Evolutionary conservation across 1,284 basidiomycete genomes (phyloP).

Genomic region (Fomitopsis palustris): DNA sequence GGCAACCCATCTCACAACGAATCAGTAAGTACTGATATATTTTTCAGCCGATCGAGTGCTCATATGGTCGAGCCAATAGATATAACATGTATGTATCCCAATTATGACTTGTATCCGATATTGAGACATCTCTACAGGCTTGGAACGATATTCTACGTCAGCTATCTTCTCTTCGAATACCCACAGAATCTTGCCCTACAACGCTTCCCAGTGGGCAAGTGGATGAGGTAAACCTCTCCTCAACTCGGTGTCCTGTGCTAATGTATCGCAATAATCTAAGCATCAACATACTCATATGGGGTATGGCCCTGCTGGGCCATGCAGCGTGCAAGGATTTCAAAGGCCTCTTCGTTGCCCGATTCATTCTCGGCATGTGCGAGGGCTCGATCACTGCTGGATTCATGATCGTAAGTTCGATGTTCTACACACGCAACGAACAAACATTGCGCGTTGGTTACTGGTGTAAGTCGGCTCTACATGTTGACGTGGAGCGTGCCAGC

Average conservation of each 20-base stretch:
- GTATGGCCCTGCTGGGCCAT: conserved; percentile 56
- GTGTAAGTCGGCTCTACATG: conserved; percentile 52
- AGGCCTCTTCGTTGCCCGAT: conserved; percentile 60
- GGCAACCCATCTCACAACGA: conserved; percentile 27
- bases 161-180: conserved; percentile 67
- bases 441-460: conserved; percentile 72
- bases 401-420: conserved; percentile 75
- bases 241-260: neutral
- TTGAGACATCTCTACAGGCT: conserved; percentile 41
- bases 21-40: conserved; percentile 19
- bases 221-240: conserved; percentile 57
- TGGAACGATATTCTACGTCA: conserved; percentile 67
- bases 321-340: conserved; percentile 73
- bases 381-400: conserved; percentile 78
- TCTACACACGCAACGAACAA: conserved; percentile 75
- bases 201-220: conserved; percentile 75
- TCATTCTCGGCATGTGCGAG: conserved; percentile 74
- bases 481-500: neutral
- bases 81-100: conserved; percentile 25
- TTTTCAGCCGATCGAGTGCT: neutral
- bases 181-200: conserved; percentile 74
- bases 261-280: conserved; percentile 41
- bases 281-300: conserved; percentile 70
- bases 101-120: neutral
- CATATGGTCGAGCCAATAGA: conserved; percentile 5